Percentiles rank a stretch among this genome's conserved stretches.
Conservation (phyloP, 164 flowering plant genomes). For the Sedum album region DNA sequence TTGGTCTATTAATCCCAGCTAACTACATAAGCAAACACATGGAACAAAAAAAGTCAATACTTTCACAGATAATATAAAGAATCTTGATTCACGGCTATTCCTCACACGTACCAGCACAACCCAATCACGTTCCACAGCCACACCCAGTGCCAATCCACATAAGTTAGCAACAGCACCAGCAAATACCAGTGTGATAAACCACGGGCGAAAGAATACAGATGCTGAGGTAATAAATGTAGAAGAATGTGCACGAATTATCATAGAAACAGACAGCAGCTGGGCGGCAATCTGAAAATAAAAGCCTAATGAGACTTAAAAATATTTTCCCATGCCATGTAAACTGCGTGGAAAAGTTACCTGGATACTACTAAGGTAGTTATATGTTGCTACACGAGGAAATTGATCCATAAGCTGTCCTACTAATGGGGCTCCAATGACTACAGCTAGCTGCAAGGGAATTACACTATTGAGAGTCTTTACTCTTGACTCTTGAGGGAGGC, state of each 20-base stretch:
- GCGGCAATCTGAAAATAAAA: conserved; percentile 63
- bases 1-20: conserved; percentile 81
- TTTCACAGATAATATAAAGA: neutral
- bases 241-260: conserved; percentile 78
- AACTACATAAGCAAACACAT: conserved; percentile 36
- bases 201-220: conserved; percentile 68
- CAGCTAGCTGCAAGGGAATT: conserved; percentile 53
- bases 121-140: conserved; percentile 98
- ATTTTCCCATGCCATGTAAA: neutral
- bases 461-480: conserved; percentile 11
- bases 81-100: neutral
- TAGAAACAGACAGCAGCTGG: conserved; percentile 77
- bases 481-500: no score
- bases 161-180: conserved; percentile 88
- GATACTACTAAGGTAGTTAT: conserved; percentile 55
- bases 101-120: conserved; percentile 70
- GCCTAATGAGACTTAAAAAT: neutral
- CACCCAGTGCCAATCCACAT: conserved; percentile 80
- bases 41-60: conserved; percentile 8
- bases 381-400: conserved; percentile 76
- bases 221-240: conserved; percentile 31
- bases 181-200: conserved; percentile 77
- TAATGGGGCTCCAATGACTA: conserved; percentile 78
- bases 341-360: conserved; percentile 46
- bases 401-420: conserved; percentile 86